These are phyloP conservation scores for Fusarium nodosum DNA, from an alignment of 2,329 filamentous ascomycete species.

Conservation along the genomic window DNA sequence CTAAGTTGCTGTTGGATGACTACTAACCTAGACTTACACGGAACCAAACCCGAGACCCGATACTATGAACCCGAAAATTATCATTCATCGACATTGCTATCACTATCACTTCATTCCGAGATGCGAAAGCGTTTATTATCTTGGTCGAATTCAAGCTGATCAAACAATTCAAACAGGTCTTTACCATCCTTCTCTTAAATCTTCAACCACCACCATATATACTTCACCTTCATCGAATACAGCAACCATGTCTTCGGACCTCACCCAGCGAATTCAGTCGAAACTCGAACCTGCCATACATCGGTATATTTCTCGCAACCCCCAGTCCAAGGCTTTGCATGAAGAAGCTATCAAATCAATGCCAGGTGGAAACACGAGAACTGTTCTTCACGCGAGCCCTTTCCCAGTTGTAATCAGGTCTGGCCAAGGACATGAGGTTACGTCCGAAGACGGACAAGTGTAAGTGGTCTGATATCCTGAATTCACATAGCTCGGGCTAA, in stretches of 20 bases:
- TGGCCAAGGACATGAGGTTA: conserved; percentile 54
- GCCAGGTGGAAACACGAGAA: conserved; percentile 63
- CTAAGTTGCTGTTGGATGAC: not conserved
- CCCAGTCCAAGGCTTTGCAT: conserved; percentile 56
- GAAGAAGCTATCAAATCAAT: conserved; percentile 55
- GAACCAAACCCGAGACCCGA: conserved; percentile 43
- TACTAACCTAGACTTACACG: not conserved
- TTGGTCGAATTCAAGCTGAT: not conserved
- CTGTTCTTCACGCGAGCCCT: conserved; percentile 59
- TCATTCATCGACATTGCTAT: conserved; percentile 2
- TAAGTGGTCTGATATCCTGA: conserved; percentile 31
- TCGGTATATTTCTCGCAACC: conserved; percentile 56
- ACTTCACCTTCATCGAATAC: not conserved
- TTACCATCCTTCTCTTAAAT: not conserved
- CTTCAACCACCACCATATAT: not conserved
- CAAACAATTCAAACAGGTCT: not conserved
- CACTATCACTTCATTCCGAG: conserved; percentile 17
- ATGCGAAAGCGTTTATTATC: conserved; percentile 14
- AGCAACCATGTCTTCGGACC: conserved; percentile 39
- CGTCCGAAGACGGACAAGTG: conserved; percentile 58
- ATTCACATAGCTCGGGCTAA: not conserved
- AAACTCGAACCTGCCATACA: conserved; percentile 53
- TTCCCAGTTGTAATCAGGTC: conserved; percentile 60
- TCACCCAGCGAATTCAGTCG: conserved; percentile 38
- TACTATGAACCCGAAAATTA: conserved; percentile 29